A percentile compares a stretch with the other conserved stretches of the same genome.
phyloP scores from a whole-genome alignment of 2,329 filamentous ascomycete species.

The Onygenales sp. region DNA sequence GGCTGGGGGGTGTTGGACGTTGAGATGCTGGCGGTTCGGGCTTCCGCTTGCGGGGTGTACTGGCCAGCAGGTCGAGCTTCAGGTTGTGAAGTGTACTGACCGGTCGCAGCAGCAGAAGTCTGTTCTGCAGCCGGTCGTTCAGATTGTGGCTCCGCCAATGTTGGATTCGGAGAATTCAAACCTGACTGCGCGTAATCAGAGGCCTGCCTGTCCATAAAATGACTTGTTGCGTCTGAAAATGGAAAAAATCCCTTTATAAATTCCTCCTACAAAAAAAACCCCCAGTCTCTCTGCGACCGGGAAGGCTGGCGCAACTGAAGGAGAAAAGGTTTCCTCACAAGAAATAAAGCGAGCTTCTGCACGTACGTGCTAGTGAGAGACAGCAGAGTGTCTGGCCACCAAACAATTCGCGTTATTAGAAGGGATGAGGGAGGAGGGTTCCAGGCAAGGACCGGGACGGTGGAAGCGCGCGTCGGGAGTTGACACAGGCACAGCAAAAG shows the following conservation, averaged over 20 bases:
- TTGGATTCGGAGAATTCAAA: constrained; percentile 57
- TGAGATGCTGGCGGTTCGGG: constrained; percentile 62
- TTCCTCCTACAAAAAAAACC: constrained; percentile 2
- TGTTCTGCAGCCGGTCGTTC: constrained; percentile 82
- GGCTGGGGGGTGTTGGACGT: constrained; percentile 76
- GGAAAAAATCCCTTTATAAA: background rate
- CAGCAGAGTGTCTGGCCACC: background rate
- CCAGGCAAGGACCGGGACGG: background rate
- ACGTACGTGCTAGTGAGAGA: constrained; percentile 3
- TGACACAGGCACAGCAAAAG: background rate
- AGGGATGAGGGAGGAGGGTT: background rate
- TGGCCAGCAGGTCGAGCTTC: constrained; percentile 41
- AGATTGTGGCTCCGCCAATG: constrained; percentile 56
- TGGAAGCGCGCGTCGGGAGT: background rate
- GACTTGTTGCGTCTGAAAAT: constrained; percentile 3
- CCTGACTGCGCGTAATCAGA: constrained; percentile 78
- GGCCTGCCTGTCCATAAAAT: constrained; percentile 49
- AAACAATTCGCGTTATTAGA: background rate
- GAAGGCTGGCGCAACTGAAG: constrained; percentile 1
- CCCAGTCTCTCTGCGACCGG: constrained; percentile 1
- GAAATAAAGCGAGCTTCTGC: constrained; percentile 1
- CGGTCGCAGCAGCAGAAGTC: constrained; percentile 62
- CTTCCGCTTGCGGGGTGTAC: constrained; percentile 75
- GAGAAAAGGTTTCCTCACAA: constrained; percentile 3
- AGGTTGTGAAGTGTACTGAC: constrained; percentile 30